A percentile compares a stretch with the other conserved stretches of the same genome.
Evolutionary conservation across 1,139 yeast species (phyloP).

Genomic region (Hansenula sp.): DNA sequence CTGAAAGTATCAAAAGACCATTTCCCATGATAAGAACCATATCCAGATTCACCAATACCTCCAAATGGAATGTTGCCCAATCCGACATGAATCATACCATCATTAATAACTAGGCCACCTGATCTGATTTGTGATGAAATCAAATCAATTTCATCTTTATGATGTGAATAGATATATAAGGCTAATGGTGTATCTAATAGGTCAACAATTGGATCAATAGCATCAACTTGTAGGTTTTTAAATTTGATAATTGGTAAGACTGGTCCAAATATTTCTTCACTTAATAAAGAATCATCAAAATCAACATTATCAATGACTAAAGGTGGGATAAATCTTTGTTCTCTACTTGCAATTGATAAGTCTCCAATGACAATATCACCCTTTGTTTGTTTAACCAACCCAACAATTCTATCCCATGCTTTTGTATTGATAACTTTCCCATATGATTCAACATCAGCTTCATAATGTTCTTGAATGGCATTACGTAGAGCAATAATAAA

Average conservation of each 20-base stretch:
- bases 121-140: constrained; percentile 59
- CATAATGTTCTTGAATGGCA: constrained; percentile 43
- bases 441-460: constrained; percentile 34
- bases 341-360: constrained; percentile 27
- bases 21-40: constrained; percentile 78
- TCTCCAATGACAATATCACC: constrained; percentile 40
- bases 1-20: constrained; percentile 68
- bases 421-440: constrained; percentile 64
- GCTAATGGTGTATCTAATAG: constrained; percentile 88
- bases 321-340: constrained; percentile 61
- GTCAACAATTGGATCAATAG: constrained; percentile 43
- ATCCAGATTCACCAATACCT: constrained; percentile 84
- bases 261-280: constrained; percentile 82
- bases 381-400: constrained; percentile 44
- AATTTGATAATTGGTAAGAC: constrained; percentile 70
- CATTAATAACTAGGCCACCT: constrained; percentile 74
- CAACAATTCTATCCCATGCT: constrained; percentile 49
- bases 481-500: constrained; percentile 34
- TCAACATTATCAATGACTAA: constrained; percentile 61
- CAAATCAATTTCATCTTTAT: constrained; percentile 45
- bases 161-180: constrained; percentile 64
- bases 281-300: constrained; percentile 71
- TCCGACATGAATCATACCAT: constrained; percentile 69
- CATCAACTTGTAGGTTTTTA: constrained; percentile 39
- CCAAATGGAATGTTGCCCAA: constrained; percentile 83